Evolutionary conservation across 805 yeast species (phyloP).

Genomic region (Saccharomycopsis sp.): DNA sequence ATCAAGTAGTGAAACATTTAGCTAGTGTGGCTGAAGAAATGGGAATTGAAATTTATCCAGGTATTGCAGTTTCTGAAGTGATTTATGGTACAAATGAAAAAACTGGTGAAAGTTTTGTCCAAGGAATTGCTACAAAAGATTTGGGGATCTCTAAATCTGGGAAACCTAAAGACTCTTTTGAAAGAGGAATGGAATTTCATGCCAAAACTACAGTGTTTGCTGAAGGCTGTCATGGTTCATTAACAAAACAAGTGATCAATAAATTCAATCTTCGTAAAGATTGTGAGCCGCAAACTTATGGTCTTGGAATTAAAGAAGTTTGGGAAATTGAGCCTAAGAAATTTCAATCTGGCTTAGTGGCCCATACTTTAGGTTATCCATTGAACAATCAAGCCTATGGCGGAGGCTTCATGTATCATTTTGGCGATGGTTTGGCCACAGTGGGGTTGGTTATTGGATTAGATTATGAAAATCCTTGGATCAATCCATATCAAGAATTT

Average conservation of each 20-base stretch:
- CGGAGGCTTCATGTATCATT: slow-evolving; percentile 96
- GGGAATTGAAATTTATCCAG: slow-evolving; percentile 91
- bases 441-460: slow-evolving; percentile 93
- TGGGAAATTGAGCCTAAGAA: slow-evolving; percentile 89
- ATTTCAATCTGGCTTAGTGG: slow-evolving; percentile 69
- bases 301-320: slow-evolving; percentile 90
- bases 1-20: slow-evolving; percentile 70
- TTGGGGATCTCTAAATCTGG: slow-evolving; percentile 76
- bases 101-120: slow-evolving; percentile 38
- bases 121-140: slow-evolving; percentile 92
- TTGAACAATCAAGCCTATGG: slow-evolving; percentile 68
- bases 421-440: slow-evolving; percentile 85
- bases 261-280: slow-evolving; percentile 59
- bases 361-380: slow-evolving; percentile 89
- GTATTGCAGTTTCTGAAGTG: slow-evolving; percentile 75
- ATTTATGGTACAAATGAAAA: slow-evolving; percentile 43
- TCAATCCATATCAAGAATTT: slow-evolving; percentile 93
- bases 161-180: slow-evolving; percentile 66
- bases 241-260: slow-evolving; percentile 65
- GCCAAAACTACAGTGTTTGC: slow-evolving; percentile 84
- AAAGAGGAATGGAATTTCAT: slow-evolving; percentile 95
- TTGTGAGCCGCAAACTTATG: slow-evolving; percentile 78
- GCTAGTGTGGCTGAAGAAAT: slow-evolving; percentile 85
- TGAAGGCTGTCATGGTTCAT: slow-evolving; percentile 98
- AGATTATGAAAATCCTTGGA: slow-evolving; percentile 90